Evolutionary conservation across 176 grass and related monocot genomes (phyloP).

Genomic region (Areca catechu): DNA sequence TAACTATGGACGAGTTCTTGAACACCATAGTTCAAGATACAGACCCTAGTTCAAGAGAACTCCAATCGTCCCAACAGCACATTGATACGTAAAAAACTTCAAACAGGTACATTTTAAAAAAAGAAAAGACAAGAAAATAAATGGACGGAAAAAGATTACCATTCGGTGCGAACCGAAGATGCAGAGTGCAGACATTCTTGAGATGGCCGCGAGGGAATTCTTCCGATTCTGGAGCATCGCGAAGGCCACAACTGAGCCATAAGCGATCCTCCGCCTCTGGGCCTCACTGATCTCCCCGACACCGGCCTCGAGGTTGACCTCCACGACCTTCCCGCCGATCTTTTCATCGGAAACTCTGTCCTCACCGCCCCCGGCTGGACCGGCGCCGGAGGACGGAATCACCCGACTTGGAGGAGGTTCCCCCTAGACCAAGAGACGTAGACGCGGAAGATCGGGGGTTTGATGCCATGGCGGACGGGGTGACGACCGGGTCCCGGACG

Average conservation of each 20-base stretch:
- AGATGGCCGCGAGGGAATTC: conserved; percentile 54
- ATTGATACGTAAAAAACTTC: no score
- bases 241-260: conserved; percentile 56
- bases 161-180: conserved; percentile 53
- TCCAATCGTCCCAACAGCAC: no score
- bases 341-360: conserved; percentile 16
- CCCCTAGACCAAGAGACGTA: conserved; percentile 74
- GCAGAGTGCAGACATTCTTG: conserved; percentile 24
- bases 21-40: no score
- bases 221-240: conserved; percentile 73
- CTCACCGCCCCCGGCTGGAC: neutral
- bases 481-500: conserved; percentile 29
- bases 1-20: no score
- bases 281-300: conserved; percentile 53
- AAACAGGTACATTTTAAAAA: no score
- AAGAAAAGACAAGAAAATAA: neutral
- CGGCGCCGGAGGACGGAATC: conserved; percentile 30
- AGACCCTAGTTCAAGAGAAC: no score
- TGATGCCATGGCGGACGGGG: conserved; percentile 50
- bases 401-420: conserved; percentile 75
- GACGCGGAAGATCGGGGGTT: conserved; percentile 55
- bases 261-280: conserved; percentile 74
- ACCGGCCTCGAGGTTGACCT: conserved; percentile 44
- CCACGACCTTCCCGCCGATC: conserved; percentile 57
- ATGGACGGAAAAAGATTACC: conserved; percentile 21